Percentiles rank a stretch among this genome's conserved stretches.
These are phyloP conservation scores for Parastagonospora avenae DNA, from an alignment of 2,329 filamentous ascomycete species.

Conservation along the genomic window DNA sequence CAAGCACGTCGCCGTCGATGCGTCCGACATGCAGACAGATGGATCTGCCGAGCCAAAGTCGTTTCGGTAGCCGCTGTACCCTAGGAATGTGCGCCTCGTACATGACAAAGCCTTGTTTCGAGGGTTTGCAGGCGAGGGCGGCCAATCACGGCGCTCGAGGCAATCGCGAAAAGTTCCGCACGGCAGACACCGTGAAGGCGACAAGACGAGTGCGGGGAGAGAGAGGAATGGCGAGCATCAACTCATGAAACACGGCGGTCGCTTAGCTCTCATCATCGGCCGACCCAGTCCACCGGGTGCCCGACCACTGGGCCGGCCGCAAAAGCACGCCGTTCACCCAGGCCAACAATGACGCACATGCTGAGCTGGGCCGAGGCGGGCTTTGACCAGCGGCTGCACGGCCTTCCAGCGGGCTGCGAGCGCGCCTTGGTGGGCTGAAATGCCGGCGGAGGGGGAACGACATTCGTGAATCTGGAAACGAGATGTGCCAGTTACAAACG, in stretches of 20 bases:
- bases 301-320: constrained; percentile 21
- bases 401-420: too few relatives aligned
- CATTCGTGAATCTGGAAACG: too few relatives aligned
- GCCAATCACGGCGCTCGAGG: not conserved
- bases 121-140: not conserved
- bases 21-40: too few relatives aligned
- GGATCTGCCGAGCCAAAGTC: not conserved
- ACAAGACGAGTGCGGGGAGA: constrained; percentile 20
- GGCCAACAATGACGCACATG: too few relatives aligned
- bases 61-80: too few relatives aligned
- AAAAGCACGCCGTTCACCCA: not conserved
- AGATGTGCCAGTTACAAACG: not conserved
- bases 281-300: constrained; percentile 25
- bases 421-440: too few relatives aligned
- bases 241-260: constrained; percentile 1
- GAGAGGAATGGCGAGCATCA: constrained; percentile 18
- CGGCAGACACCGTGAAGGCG: constrained; percentile 7
- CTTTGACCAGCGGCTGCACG: too few relatives aligned
- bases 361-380: too few relatives aligned
- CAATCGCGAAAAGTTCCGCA: not conserved
- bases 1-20: too few relatives aligned
- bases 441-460: not conserved
- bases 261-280: constrained; percentile 8
- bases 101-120: too few relatives aligned
- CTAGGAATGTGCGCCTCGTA: not conserved